Evolutionary conservation across 2,329 filamentous ascomycete genomes (phyloP), one percentile per base, ranked within the genome.

Genomic region (Trichoderma sp.): DNA sequence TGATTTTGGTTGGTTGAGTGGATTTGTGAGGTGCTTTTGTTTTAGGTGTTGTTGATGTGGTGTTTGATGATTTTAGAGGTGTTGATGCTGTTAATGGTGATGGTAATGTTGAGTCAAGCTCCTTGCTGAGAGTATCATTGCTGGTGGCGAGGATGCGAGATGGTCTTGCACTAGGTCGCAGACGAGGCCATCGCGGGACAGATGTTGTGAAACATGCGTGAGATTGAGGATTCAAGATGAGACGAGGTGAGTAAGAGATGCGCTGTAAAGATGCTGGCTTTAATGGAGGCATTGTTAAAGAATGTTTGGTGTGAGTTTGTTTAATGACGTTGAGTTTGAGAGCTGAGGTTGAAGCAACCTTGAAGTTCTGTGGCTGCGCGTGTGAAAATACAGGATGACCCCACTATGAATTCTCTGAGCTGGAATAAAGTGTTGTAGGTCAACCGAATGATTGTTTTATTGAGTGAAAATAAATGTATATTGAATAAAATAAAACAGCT

Each of bases 171-270:
- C 34, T 59, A 8, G 50, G 47, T 34, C 68, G 58, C 17, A 43
- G 20, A 23, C 68, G 68, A 65, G 68, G 68, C 68, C 68, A 71
- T 50, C 68, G 47, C 4, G 68, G 68, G 11, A 26, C n/a, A 1
- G 59, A 70, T 15, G 68, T 70, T 28, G 47, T 50, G 17, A 70
- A 70, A 6, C 9, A 7, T 53, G 15, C 26, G 0, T 50, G 23
- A 59, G 50, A 23, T 1, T 32, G 23, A 47, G 23, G 3, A 6
- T 7, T 3, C 28, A 50, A 8, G 7, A 36, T 34, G 32, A 67
- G 13, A 26, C 8, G 55, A 5, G 58, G 5, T 1, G 47, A 23
- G 1, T 7, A 2, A 17, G 58, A 30, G 20, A 70, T 6, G 4
- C 30, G 15, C 17, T 39, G 34, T 30, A 62, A 13, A 28, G 28